Base-by-base conservation (phyloP, 352 stramenopile species). In the Phytopythium ostracodes region DNA sequence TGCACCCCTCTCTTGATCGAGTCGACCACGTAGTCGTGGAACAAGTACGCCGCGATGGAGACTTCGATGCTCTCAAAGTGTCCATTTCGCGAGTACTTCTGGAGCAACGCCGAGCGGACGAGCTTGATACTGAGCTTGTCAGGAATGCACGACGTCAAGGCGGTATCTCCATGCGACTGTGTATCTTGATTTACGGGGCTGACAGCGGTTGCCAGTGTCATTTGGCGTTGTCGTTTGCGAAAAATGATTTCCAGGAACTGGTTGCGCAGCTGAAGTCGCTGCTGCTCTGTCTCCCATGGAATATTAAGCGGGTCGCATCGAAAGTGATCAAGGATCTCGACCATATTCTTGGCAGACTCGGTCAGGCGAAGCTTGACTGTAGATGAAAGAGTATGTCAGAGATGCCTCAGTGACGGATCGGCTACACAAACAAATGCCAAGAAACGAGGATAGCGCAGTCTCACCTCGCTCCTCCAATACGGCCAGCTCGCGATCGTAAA, bases 41-140 rank as follows among this genome's bases (percentile, higher is more conserved):
- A 88, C 17, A 89, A 47, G 53, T 84, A 86, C 17, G 77, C 70
- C 22, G 76, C 79, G 9, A 63, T 53, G 1, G 55, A 46, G 42
- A 81, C 66, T 31, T 88, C 73, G 11, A 89, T 69, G 46, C 70
- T 73, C 36, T 91, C 85, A 52, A 94, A 89, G 64, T 91, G 81
- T 4, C 83, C 79, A 59, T 94, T 92, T 43, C 85, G 78, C 0
- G 83, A 89, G 53, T 88, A 94, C 51, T 89, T 91, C 50, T 91
- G 83, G 12, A 94, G 68, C 60, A 94, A 61, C 25, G 75, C 76
- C 0, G 83, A 84, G 12, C 79, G 71, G 8, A 92, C 62, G 8
- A 79, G 49, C 22, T 76, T 79, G 2, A 87, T 56, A 49, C 67
- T 77, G 11, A 88, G 64, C 50, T 80, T 84, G 3, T 75, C 61